phyloP scores from a whole-genome alignment of 1,139 yeast genomes.

The Lodderomyces oxycetoniae region DNA sequence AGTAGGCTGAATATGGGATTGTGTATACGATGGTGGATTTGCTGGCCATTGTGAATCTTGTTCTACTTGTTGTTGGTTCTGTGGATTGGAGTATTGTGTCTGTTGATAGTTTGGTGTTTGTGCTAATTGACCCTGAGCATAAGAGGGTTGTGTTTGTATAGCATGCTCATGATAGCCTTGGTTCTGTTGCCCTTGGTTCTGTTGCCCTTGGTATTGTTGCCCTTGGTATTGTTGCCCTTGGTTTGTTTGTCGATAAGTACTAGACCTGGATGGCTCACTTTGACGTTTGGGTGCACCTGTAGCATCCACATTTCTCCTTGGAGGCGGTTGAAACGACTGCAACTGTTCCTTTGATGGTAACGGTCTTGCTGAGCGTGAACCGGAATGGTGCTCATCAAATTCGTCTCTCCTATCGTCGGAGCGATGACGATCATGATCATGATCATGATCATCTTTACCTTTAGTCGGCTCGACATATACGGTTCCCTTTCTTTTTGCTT shows the following conservation, averaged over 20 bases:
- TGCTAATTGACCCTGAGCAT: constrained; percentile 5
- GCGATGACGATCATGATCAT: too few relatives aligned
- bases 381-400: too few relatives aligned
- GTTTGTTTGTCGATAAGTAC: constrained; percentile 9
- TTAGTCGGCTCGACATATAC: constrained; percentile 12
- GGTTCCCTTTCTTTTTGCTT: constrained; percentile 24
- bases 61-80: constrained; percentile 5
- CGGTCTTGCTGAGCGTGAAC: too few relatives aligned
- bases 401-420: background rate
- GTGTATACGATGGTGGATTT: constrained; percentile 4
- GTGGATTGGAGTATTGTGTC: constrained; percentile 7
- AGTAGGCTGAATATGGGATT: too few relatives aligned
- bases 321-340: constrained; percentile 35
- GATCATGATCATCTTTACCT: too few relatives aligned
- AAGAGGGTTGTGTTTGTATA: constrained; percentile 5
- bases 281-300: constrained; percentile 12
- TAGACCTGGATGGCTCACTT: constrained; percentile 9
- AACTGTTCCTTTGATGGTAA: constrained; percentile 21
- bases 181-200: constrained; percentile 9
- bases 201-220: constrained; percentile 7
- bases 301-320: constrained; percentile 29
- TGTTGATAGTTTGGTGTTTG: constrained; percentile 6
- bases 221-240: constrained; percentile 10
- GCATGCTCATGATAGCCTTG: constrained; percentile 9
- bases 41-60: constrained; percentile 6